Conservation (phyloP, 768 basidiomycete genomes). For the Tubosaeta brunneosetosa region DNA sequence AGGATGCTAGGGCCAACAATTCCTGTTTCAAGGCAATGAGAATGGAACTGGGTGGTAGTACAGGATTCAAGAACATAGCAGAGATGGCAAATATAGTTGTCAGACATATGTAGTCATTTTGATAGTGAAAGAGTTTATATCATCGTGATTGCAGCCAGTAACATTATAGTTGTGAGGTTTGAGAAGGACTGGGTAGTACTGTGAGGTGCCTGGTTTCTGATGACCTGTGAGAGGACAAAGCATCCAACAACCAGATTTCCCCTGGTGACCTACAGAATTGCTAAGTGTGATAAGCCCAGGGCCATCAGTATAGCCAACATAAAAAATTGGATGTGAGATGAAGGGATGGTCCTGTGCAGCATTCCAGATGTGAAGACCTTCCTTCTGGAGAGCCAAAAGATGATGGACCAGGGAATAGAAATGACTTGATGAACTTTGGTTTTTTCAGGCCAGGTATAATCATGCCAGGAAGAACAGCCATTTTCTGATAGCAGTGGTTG, state of each 20-base stretch:
- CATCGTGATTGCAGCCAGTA: conserved; percentile 17
- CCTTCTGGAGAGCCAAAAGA: too few relatives aligned
- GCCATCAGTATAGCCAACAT: conserved; percentile 29
- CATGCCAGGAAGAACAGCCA: too few relatives aligned
- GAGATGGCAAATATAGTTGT: background rate
- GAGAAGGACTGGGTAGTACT: conserved; percentile 37
- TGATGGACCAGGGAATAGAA: too few relatives aligned
- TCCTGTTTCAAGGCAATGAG: too few relatives aligned
- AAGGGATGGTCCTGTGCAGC: background rate
- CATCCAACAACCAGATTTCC: conserved; percentile 20
- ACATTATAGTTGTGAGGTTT: conserved; percentile 23
- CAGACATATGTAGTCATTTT: background rate
- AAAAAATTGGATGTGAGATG: conserved; percentile 11
- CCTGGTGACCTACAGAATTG: conserved; percentile 35
- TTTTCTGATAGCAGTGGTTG: too few relatives aligned
- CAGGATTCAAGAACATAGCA: too few relatives aligned
- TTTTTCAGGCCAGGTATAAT: too few relatives aligned
- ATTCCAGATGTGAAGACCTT: too few relatives aligned
- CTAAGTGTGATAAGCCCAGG: conserved; percentile 28
- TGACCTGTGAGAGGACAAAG: conserved; percentile 30
- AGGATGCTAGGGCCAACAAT: too few relatives aligned
- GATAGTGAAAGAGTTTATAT: conserved; percentile 19
- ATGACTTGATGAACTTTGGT: too few relatives aligned
- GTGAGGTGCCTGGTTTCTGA: conserved; percentile 25
- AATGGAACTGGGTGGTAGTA: too few relatives aligned